A percentile compares a stretch with the other conserved stretches of the same genome.
Evolutionary conservation across 805 yeast genomes (phyloP).

Genomic region (Pichia exigua): DNA sequence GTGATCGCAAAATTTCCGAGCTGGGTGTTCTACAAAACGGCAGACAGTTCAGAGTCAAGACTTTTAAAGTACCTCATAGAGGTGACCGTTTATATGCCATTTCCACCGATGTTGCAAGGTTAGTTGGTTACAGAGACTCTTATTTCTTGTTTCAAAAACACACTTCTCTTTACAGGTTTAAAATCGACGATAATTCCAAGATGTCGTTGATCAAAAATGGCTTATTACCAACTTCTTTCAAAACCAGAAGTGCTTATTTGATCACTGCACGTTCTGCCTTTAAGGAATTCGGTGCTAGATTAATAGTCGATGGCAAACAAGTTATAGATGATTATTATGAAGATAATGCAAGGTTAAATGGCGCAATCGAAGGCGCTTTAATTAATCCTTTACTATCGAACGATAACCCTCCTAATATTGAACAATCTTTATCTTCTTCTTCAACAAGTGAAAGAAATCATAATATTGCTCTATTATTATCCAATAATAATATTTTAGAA

Average conservation of each 20-base stretch:
- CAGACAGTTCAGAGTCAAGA: slow-evolving; percentile 63
- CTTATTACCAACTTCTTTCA: slow-evolving; percentile 80
- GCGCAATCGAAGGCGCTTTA: slow-evolving; percentile 62
- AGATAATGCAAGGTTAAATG: slow-evolving; percentile 43
- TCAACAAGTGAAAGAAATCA: slow-evolving; percentile 4
- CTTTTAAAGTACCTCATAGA: slow-evolving; percentile 54
- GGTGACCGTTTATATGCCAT: slow-evolving; percentile 80
- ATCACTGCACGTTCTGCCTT: slow-evolving; percentile 87
- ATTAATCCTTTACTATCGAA: slow-evolving; percentile 14
- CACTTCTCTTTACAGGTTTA: slow-evolving; percentile 62
- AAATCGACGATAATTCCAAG: slow-evolving; percentile 70
- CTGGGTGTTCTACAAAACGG: slow-evolving; percentile 65
- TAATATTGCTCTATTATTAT: slow-evolving; percentile 4
- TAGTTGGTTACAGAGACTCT: slow-evolving; percentile 90
- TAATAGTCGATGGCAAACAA: slow-evolving; percentile 71
- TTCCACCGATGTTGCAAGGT: slow-evolving; percentile 92
- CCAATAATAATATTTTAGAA: slow-evolving; percentile 9
- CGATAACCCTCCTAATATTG: slow-evolving; percentile 19
- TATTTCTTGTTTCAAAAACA: slow-evolving; percentile 85
- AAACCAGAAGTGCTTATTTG: slow-evolving; percentile 80
- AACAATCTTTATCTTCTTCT: background rate
- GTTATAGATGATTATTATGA: slow-evolving; percentile 88
- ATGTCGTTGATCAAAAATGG: slow-evolving; percentile 74
- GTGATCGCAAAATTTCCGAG: slow-evolving; percentile 63
- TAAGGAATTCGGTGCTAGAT: slow-evolving; percentile 86